Evolutionary conservation across 805 yeast genomes (phyloP).

Genomic region (Candida gorgasii): DNA sequence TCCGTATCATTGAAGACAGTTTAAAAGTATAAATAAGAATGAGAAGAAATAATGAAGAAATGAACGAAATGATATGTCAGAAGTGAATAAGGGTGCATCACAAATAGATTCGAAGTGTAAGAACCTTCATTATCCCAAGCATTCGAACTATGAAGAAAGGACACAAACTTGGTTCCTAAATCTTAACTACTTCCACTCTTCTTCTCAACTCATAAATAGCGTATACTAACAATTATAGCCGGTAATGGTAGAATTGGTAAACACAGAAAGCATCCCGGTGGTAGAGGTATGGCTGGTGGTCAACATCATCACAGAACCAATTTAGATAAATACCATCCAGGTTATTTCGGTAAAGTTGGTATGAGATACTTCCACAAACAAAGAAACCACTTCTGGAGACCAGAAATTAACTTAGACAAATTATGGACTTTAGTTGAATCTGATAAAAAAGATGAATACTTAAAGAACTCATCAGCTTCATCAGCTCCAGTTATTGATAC

Average conservation of each 20-base stretch:
- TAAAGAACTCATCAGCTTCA: slow-evolving; percentile 77
- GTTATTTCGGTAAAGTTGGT: slow-evolving; percentile 99
- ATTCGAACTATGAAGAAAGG: too few species aligned
- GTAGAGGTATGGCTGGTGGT: slow-evolving; percentile 99
- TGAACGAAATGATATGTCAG: background rate
- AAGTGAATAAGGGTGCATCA: too few species aligned
- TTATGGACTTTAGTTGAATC: slow-evolving; percentile 96
- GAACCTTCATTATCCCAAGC: too few species aligned
- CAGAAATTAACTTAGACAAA: slow-evolving; percentile 96
- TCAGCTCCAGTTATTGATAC: slow-evolving; percentile 99
- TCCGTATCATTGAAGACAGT: background rate
- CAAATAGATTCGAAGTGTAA: background rate
- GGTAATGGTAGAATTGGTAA: slow-evolving; percentile 99
- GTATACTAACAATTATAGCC: slow-evolving; percentile 60
- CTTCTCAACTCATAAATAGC: background rate
- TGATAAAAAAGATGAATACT: slow-evolving; percentile 92
- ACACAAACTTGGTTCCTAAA: too few species aligned
- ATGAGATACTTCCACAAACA: slow-evolving; percentile 99
- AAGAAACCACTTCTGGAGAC: slow-evolving; percentile 94
- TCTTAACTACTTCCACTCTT: too few species aligned
- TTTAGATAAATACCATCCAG: slow-evolving; percentile 99
- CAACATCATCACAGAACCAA: slow-evolving; percentile 99
- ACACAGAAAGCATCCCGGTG: slow-evolving; percentile 99
- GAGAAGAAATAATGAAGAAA: background rate
- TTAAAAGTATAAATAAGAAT: background rate